Evolutionary conservation across 768 basidiomycete genomes (phyloP), one percentile per base, ranked within the genome.

Genomic region (Pisolithus albus): DNA sequence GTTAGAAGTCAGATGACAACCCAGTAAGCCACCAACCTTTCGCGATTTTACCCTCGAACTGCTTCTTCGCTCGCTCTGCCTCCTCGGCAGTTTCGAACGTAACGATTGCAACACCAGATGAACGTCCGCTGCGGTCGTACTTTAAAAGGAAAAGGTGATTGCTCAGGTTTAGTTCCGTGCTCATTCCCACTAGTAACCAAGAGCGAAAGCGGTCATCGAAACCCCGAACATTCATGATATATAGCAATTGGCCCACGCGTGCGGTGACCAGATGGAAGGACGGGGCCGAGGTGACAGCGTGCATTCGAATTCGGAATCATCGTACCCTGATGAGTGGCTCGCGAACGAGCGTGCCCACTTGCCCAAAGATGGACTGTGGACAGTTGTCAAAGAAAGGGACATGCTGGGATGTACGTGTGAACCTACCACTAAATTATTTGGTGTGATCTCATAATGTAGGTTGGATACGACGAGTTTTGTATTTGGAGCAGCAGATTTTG

Each of bases 41-140:
- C 32, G 91, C 90, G 55, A 91, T 76, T 59, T 89, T 85, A 42
- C 92, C 91, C 63, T 92, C 80, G 53, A 86, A 88, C 57, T 88
- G 84, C 56, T 84, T 86, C 71, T 89, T 89, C 49, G 92, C 92
- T 53, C 78, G 75, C 37, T 83, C 81, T 32, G 93, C 93, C 66
- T 95, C 88, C 50, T 78, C 75, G 16, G 78, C 60, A 2, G 83
- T 89, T 70, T 90, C 86, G 71, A 84, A 95, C 8, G 82, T 76
- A 65, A 96, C 74, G 59, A 82, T 79, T 52, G 87, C 93, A 59
- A 82, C 77, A 53, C 93, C 93, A 18, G 80, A 82, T 43, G 93
- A 95, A 66, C 93, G 88, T 59, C 93, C 93, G 61, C 92, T 94
- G 66, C 88, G 85, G 73, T 96, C 93, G 75, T 93, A 96, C 93